Evolutionary conservation across 306 rosid species (phyloP).

Genomic region (Neltuma alba): DNA sequence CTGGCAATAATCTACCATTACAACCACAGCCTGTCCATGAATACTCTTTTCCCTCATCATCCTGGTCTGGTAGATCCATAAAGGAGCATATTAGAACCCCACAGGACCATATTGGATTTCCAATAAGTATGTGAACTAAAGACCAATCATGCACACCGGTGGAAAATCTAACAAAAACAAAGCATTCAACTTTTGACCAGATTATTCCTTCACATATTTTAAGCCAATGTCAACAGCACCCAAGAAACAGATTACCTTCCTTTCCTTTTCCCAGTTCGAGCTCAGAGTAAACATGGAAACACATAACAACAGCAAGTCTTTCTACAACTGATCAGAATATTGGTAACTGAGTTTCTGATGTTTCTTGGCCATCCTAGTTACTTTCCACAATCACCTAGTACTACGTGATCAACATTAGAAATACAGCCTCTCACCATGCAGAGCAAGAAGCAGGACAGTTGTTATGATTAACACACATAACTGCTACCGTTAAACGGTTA

Average conservation of each 20-base stretch:
- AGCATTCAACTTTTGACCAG: constrained; percentile 20
- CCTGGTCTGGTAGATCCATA: background rate
- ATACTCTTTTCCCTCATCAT: background rate
- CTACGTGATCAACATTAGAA: constrained; percentile 94
- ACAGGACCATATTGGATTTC: background rate
- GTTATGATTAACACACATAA: constrained; percentile 90
- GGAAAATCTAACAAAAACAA: background rate
- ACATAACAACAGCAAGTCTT: constrained; percentile 53
- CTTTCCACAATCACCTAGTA: constrained; percentile 93
- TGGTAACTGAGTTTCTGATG: constrained; percentile 57
- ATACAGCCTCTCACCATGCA: constrained; percentile 79
- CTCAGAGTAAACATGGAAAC: constrained; percentile 44
- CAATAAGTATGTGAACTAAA: background rate
- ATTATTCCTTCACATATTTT: constrained; percentile 41
- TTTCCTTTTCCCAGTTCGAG: constrained; percentile 10
- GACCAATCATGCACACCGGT: background rate
- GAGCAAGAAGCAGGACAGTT: constrained; percentile 74
- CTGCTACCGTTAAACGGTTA: constrained; percentile 98
- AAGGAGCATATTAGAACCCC: constrained; percentile 3
- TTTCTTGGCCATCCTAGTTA: constrained; percentile 85
- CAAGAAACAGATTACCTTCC: constrained; percentile 47
- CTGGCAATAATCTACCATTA: constrained; percentile 25
- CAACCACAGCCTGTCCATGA: background rate
- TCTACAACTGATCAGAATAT: constrained; percentile 73
- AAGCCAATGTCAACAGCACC: constrained; percentile 50